Evolutionary conservation across 23 red algal genomes (phyloP), one percentile per base, ranked within the genome.

Genomic region (Gracilaria caudata): DNA sequence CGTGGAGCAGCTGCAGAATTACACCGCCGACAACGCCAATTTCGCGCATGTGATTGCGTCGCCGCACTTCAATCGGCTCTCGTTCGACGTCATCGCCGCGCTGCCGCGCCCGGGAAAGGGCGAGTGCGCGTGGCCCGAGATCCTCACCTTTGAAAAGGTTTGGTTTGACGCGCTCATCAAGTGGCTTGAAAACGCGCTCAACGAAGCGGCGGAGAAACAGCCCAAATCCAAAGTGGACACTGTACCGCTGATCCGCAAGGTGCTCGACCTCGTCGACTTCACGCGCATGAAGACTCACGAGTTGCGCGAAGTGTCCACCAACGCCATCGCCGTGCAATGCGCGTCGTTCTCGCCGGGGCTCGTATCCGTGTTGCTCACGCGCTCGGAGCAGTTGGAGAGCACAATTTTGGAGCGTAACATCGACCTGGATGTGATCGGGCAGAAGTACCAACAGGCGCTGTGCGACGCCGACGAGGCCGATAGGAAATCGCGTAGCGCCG

Each of bases 121-220:
- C 38, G 76, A 90, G 63, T 80, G 73, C 23, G 86, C 76, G 4
- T 79, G 76, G 86, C 74, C 74, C 5, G 76, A 81, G 77, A 81
- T 90, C 28, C 16, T 81, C 8, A 90, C 86, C 2, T 79, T 90
- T 68, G 86, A 90, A 28, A 90, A 90, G 49, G 74, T 90, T 14
- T 90, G 86, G 86, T 90, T 90, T 40, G 86, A 90, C 71, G 86
- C 86, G 16, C 49, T 90, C 12, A 38, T 90, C 73, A 79, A 72
- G 40, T 90, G 86, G 86, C 86, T 90, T 55, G 57, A 51, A 41
- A 19, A 37, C 13, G 51, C 59, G 33, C 59, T 81, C 47, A 36
- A 51, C 23, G 11, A 54, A 37, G 4, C 65, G 14, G 16, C 32
- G 14, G 10, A 71, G 65, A 2, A 5, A 71, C 32, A 71, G 32